Conservation (phyloP, 83 land plant species). For the Diphasiastrum complanatum region DNA sequence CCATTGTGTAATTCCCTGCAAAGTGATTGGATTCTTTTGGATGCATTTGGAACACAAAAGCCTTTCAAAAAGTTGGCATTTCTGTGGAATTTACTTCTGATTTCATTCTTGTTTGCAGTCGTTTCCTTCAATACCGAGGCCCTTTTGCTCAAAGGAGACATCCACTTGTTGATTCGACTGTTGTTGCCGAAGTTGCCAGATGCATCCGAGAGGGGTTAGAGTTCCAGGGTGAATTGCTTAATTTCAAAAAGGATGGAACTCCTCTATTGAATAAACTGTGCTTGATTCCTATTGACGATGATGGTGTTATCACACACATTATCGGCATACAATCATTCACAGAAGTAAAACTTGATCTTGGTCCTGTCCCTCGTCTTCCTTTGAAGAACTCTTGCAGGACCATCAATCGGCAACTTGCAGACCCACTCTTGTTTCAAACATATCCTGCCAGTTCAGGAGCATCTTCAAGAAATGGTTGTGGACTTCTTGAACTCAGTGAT, state of each 20-base stretch:
- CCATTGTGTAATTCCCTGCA: not conserved
- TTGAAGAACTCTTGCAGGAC: slow-evolving; percentile 27
- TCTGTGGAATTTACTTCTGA: not conserved
- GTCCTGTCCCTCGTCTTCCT: slow-evolving; percentile 42
- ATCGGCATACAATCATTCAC: slow-evolving; percentile 79
- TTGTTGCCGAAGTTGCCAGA: slow-evolving; percentile 63
- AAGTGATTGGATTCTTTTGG: not conserved
- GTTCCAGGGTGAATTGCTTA: slow-evolving; percentile 67
- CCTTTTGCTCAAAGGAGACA: slow-evolving; percentile 82
- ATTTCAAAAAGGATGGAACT: slow-evolving; percentile 80
- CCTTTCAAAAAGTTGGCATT: not conserved
- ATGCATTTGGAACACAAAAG: not conserved
- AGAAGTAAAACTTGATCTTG: slow-evolving; percentile 63
- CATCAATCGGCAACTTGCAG: slow-evolving; percentile 19
- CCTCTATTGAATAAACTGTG: slow-evolving; percentile 69
- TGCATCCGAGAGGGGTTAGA: slow-evolving; percentile 68
- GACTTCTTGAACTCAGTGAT: slow-evolving; percentile 57
- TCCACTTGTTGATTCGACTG: slow-evolving; percentile 58
- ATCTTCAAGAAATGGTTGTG: slow-evolving; percentile 44
- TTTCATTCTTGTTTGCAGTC: slow-evolving; percentile 38
- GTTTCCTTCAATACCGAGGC: slow-evolving; percentile 79
- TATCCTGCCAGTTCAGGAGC: slow-evolving; percentile 21
- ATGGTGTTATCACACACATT: slow-evolving; percentile 65
- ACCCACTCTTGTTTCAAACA: slow-evolving; percentile 22
- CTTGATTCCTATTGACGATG: slow-evolving; percentile 75